Evolutionary conservation across 306 rosid genomes (phyloP), one percentile per base, ranked within the genome.

Genomic region (Trifolium subterraneum): DNA sequence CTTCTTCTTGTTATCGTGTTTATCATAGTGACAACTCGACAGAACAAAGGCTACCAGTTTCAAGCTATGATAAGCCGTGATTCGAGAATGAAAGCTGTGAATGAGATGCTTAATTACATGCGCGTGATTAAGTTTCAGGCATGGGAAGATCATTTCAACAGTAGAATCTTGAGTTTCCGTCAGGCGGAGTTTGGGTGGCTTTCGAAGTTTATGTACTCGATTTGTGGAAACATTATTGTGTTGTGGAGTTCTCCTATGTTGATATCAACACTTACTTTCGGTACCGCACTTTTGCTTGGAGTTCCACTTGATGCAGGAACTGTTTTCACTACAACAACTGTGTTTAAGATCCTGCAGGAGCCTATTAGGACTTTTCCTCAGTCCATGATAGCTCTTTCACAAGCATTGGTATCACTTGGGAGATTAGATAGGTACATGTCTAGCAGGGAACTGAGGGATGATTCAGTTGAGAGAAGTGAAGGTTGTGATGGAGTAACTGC

Each of bases 71-170:
- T 19, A 74, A 86, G 86, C n/a, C 97, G 98, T 0, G 98, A 94
- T 65, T 84, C 87, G 5, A 87, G 98, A 64, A 91, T 94, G 98
- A 91, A 94, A 82, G 96, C 98, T 20, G 92, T 93, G 15, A 94
- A 91, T 68, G 98, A 94, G 92, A 87, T 90, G 95, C 95, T 94
- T 19, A 94, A 92, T 68, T 90, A 94, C 83, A 90, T 90, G 97
- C 86, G 98, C 3, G 98, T 91, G 71, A 94, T 94, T 70, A 94
- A 94, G 92, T 94, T 94, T 78, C 98, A 91, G 65, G 97, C 98
- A 8, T 94, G 98, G 98, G 98, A 94, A 70, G 88, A 94, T 13
- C 93, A 91, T 75, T 94, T 94, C 88, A 89, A 88, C 45, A 75
- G 77, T 74, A 91, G 96, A 47, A 82, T 94, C 42, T 79, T 70